Conservation (phyloP, 2,329 filamentous ascomycete genomes). For the Colletotrichum cordylinicola region DNA sequence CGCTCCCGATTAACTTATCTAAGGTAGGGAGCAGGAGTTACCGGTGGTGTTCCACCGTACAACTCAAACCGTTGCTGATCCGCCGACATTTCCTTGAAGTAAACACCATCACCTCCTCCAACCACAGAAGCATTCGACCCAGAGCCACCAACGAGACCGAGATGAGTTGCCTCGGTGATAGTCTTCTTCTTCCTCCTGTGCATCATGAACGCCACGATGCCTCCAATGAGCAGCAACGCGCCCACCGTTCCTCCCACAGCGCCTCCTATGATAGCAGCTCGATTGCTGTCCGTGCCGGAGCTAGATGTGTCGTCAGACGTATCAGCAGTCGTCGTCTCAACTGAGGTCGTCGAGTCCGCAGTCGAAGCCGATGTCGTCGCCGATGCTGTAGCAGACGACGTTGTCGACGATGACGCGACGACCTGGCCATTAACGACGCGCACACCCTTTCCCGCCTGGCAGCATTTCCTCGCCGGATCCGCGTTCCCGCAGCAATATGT, state of each 20-base stretch:
- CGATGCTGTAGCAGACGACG: background rate
- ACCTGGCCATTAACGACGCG: background rate
- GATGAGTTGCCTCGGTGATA: background rate
- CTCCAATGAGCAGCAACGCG: background rate
- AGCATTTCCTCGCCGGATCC: background rate
- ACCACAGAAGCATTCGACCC: background rate
- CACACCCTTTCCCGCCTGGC: background rate
- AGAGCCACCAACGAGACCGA: background rate
- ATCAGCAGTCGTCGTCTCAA: background rate
- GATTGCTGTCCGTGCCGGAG: background rate
- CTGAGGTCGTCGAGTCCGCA: background rate
- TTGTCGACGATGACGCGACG: background rate
- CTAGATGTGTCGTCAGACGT: fast-evolving
- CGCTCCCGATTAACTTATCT: background rate
- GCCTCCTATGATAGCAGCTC: background rate
- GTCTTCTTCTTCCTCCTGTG: background rate
- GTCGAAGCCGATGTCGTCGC: background rate
- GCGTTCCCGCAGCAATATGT: background rate
- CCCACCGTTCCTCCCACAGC: background rate
- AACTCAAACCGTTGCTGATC: background rate
- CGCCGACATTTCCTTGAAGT: background rate
- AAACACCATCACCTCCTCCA: background rate
- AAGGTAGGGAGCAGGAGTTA: background rate
- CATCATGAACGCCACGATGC: background rate
- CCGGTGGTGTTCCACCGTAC: background rate